Conservation (phyloP, 805 yeast genomes). For the Candida gorgasii region DNA sequence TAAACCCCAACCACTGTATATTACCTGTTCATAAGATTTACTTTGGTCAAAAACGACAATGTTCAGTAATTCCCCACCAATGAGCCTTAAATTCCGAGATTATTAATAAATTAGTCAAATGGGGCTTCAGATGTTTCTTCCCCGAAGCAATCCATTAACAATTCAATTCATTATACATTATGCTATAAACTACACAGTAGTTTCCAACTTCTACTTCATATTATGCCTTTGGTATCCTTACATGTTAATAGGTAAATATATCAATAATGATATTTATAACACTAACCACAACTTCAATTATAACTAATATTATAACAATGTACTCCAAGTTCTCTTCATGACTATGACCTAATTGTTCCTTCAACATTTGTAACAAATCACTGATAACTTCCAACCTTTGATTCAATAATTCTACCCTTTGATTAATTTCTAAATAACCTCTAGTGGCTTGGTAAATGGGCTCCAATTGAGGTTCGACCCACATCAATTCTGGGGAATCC, state of each 20-base stretch:
- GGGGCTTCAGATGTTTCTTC: too few relatives aligned
- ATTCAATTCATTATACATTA: slow-evolving; percentile 1
- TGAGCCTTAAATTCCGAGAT: too few relatives aligned
- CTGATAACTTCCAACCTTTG: slow-evolving; percentile 92
- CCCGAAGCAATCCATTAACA: too few relatives aligned
- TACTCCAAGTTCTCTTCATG: slow-evolving; percentile 89
- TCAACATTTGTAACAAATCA: slow-evolving; percentile 91
- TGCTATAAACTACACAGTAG: background rate
- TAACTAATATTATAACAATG: slow-evolving; percentile 86
- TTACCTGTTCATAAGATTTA: too few relatives aligned
- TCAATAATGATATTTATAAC: slow-evolving; percentile 75
- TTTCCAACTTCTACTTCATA: background rate
- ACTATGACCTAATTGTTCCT: slow-evolving; percentile 94
- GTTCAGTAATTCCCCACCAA: too few relatives aligned
- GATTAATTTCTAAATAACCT: slow-evolving; percentile 93
- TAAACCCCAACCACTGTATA: too few relatives aligned
- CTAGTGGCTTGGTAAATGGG: slow-evolving; percentile 97
- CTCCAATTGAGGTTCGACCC: slow-evolving; percentile 98
- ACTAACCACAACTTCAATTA: slow-evolving; percentile 89
- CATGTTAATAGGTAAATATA: slow-evolving; percentile 33
- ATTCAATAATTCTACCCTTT: slow-evolving; percentile 84
- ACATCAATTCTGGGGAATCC: slow-evolving; percentile 97
- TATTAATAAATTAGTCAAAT: too few relatives aligned
- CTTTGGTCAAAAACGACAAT: too few relatives aligned
- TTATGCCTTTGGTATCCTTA: background rate